Evolutionary conservation across 1,284 basidiomycete genomes (phyloP).

Genomic region (Pterulicium gracile): DNA sequence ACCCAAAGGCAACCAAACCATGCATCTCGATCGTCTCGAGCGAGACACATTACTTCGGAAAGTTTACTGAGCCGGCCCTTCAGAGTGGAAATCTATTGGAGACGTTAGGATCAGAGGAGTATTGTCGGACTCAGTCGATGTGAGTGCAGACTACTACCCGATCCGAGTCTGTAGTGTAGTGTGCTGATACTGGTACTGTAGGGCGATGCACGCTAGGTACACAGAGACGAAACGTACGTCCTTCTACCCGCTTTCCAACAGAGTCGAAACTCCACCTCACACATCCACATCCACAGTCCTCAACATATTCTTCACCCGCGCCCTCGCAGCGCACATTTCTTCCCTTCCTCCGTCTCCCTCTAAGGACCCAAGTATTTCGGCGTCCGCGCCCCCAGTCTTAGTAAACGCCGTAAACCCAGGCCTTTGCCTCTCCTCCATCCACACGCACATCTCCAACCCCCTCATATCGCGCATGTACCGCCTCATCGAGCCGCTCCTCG

Average conservation of each 20-base stretch:
- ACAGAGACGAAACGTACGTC: conserved; percentile 22
- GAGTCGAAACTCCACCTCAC: neutral
- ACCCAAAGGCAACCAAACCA: conserved; percentile 14
- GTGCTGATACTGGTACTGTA: neutral
- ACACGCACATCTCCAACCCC: neutral
- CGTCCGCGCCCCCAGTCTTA: conserved; percentile 16
- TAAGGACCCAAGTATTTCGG: conserved; percentile 4
- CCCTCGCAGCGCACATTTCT: conserved; percentile 21
- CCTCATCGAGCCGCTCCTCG: neutral
- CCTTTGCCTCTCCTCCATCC: conserved; percentile 18
- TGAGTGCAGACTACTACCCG: conserved; percentile 10
- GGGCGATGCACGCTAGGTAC: conserved; percentile 18
- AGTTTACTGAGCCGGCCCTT: conserved; percentile 1
- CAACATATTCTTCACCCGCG: conserved; percentile 20
- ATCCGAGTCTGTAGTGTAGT: neutral
- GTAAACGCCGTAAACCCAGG: conserved; percentile 25
- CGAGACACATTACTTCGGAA: conserved; percentile 12
- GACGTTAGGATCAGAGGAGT: conserved; percentile 18
- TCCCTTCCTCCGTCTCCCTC: neutral
- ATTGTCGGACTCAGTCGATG: conserved; percentile 12
- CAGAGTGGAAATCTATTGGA: conserved; percentile 18
- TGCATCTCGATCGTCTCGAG: conserved; percentile 18
- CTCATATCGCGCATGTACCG: neutral
- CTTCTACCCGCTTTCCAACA: neutral
- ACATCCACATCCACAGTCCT: conserved; percentile 14